Percentiles rank a stretch among this genome's conserved stretches.
phyloP scores from a whole-genome alignment of 352 stramenopile genomes.

The Globisporangium paddicum region DNA sequence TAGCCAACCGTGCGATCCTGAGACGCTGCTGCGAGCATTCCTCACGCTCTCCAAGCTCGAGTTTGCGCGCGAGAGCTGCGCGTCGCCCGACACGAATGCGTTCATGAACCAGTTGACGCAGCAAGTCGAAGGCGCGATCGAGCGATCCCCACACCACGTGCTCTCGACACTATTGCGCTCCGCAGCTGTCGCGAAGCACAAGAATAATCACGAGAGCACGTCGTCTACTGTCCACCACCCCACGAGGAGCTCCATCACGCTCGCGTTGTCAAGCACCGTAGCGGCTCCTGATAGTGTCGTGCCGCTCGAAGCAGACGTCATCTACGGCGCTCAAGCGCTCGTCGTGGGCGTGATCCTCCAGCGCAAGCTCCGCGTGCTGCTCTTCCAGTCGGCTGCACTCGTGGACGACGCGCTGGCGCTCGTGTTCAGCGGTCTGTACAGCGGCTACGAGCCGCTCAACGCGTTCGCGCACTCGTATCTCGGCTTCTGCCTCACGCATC shows the following conservation, averaged over 20 bases:
- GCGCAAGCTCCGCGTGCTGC: constrained; percentile 40
- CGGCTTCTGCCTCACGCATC: constrained; percentile 37
- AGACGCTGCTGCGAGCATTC: constrained; percentile 16
- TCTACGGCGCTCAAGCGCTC: constrained; percentile 32
- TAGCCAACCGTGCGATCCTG: neutral
- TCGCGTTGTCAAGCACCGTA: neutral
- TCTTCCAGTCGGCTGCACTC: constrained; percentile 32
- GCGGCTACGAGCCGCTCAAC: constrained; percentile 44
- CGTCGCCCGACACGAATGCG: constrained; percentile 21
- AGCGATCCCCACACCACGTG: constrained; percentile 17
- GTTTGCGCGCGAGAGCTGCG: constrained; percentile 43
- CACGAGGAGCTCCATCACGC: neutral
- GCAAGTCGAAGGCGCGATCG: constrained; percentile 32
- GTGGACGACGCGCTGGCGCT: constrained; percentile 39
- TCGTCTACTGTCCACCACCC: neutral
- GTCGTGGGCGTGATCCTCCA: constrained; percentile 44
- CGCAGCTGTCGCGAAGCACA: constrained; percentile 2
- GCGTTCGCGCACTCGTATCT: constrained; percentile 49
- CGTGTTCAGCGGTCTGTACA: constrained; percentile 46
- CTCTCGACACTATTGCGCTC: constrained; percentile 28
- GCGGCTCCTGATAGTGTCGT: constrained; percentile 10
- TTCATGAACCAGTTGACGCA: constrained; percentile 40
- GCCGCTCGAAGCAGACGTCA: constrained; percentile 26
- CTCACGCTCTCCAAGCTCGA: constrained; percentile 32
- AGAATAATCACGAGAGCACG: neutral